Percentiles rank a stretch among this genome's conserved stretches.
These are phyloP conservation scores for Geosmithia flava DNA, from an alignment of 2,329 filamentous ascomycete species.

Conservation along the genomic window DNA sequence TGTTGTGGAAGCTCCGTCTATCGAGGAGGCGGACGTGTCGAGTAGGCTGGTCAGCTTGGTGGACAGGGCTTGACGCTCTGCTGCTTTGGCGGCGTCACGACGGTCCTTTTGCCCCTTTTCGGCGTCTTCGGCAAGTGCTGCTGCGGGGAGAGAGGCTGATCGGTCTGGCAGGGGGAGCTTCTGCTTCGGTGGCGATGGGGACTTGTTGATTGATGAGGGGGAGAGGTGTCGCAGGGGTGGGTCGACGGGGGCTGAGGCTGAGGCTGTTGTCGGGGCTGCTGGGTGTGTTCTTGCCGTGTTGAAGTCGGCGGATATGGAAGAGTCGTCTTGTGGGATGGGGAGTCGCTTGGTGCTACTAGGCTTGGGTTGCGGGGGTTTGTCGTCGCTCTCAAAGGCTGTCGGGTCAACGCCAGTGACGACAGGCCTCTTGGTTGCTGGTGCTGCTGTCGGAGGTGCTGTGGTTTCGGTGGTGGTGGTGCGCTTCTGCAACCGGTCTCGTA, in stretches of 20 bases:
- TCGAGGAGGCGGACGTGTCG: slow-evolving; percentile 12
- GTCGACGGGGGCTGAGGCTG: slow-evolving; percentile 8
- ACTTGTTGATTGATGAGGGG: slow-evolving; percentile 27
- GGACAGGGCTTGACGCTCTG: slow-evolving; percentile 27
- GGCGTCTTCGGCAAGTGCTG: too few species aligned
- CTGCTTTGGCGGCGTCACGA: slow-evolving; percentile 11
- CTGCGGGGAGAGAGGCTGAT: too few species aligned
- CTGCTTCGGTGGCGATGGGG: slow-evolving; percentile 18
- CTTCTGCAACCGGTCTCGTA: slow-evolving; percentile 16
- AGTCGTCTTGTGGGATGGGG: slow-evolving; percentile 8
- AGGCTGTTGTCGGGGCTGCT: neutral
- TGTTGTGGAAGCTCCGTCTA: slow-evolving; percentile 4
- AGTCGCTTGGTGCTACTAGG: neutral
- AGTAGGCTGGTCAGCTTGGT: slow-evolving; percentile 30
- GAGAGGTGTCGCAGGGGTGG: slow-evolving; percentile 28
- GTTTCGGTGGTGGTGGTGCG: slow-evolving; percentile 1
- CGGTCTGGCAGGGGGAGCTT: neutral
- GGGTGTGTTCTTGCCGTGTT: slow-evolving; percentile 27
- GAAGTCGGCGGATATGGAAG: slow-evolving; percentile 22
- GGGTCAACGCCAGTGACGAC: slow-evolving; percentile 20
- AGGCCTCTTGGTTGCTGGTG: neutral
- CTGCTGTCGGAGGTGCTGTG: neutral
- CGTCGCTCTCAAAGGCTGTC: slow-evolving; percentile 21
- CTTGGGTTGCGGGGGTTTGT: neutral
- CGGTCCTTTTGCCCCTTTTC: slow-evolving; percentile 5